Percentiles rank a stretch among this genome's conserved stretches.
phyloP scores from a whole-genome alignment of 2,329 filamentous ascomycete species.

The Proliferodiscus dingleyae region DNA sequence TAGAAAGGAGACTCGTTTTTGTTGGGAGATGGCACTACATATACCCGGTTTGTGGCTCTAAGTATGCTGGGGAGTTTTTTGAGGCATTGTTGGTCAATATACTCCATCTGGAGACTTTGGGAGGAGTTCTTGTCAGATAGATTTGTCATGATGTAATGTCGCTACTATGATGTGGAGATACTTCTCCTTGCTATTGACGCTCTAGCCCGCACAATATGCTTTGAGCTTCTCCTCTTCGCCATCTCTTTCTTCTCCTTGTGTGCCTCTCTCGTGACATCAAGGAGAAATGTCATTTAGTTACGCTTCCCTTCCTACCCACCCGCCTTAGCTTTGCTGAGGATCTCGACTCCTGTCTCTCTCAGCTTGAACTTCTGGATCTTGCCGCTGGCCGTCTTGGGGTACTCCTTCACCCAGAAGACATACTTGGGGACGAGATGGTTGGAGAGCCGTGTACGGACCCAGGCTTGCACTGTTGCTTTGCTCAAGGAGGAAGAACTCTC shows the following conservation, averaged over 20 bases:
- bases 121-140: not conserved
- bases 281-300: no score
- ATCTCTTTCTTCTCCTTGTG: not conserved
- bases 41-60: not conserved
- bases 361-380: conserved; percentile 96
- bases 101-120: no score
- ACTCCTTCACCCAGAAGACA: conserved; percentile 81
- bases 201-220: no score
- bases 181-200: no score
- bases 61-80: not conserved
- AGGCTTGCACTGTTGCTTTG: conserved; percentile 58
- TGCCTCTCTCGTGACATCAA: not conserved
- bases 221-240: no score
- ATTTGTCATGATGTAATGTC: not conserved
- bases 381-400: conserved; percentile 90
- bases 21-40: not conserved
- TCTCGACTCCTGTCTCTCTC: conserved; percentile 55
- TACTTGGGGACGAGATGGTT: conserved; percentile 81
- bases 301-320: not conserved
- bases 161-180: not conserved
- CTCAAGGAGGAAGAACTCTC: conserved; percentile 43
- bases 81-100: not conserved
- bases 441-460: conserved; percentile 65
- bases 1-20: conserved; percentile 1
- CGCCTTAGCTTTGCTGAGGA: conserved; percentile 24